Evolutionary conservation across 441 rosid species (phyloP).

Genomic region (Daphne laureola): DNA sequence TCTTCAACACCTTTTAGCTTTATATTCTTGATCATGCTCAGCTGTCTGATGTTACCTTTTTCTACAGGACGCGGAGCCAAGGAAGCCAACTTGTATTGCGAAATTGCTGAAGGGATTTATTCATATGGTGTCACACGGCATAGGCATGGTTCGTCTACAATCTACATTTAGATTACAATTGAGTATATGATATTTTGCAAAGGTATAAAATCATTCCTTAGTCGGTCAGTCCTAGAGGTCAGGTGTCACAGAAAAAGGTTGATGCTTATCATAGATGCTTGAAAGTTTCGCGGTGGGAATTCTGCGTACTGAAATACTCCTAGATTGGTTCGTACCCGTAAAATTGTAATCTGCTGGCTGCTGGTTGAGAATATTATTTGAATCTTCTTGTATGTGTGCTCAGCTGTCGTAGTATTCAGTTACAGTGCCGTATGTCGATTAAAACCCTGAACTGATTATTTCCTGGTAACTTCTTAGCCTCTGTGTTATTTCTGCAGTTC

Average conservation of each 20-base stretch:
- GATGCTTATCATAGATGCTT: too few species aligned
- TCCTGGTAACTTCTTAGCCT: slow-evolving; percentile 3
- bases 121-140: slow-evolving; percentile 88
- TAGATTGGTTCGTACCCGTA: too few species aligned
- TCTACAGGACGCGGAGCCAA: slow-evolving; percentile 91
- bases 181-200: too few species aligned
- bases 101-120: slow-evolving; percentile 84
- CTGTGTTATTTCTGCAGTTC: slow-evolving; percentile 47
- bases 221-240: too few species aligned
- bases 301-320: too few species aligned
- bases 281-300: too few species aligned
- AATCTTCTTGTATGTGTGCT: too few species aligned
- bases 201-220: too few species aligned
- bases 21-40: slow-evolving; percentile 14
- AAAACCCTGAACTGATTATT: not conserved
- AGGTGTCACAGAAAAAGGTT: too few species aligned
- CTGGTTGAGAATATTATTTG: too few species aligned
- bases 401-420: not conserved
- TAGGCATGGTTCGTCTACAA: slow-evolving; percentile 68
- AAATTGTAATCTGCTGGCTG: not conserved
- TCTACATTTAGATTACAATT: slow-evolving; percentile 7
- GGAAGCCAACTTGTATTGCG: slow-evolving; percentile 78
- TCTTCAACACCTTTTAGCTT: slow-evolving; percentile 1
- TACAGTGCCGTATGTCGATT: not conserved
- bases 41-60: slow-evolving; percentile 14